Evolutionary conservation across 768 basidiomycete genomes (phyloP).

Genomic region (Candolleomyces efflorescens): DNA sequence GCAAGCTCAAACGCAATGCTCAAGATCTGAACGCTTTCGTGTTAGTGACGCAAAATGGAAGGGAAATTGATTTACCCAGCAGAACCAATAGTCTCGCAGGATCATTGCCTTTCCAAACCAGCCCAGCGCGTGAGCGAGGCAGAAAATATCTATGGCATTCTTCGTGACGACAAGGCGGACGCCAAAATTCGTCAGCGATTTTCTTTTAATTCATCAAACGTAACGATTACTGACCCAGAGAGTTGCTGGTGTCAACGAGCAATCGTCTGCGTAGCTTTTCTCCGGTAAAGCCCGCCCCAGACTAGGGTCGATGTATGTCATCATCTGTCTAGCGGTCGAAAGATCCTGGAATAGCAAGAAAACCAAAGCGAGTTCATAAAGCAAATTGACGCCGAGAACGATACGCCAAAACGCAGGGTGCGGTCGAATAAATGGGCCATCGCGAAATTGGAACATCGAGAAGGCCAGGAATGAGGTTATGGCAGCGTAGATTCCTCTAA

Average conservation of each 20-base stretch:
- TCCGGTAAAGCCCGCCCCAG: conserved; percentile 74
- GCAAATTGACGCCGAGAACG: conserved; percentile 73
- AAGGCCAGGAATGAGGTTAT: conserved; percentile 72
- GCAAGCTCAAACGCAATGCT: conserved; percentile 87
- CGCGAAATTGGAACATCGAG: conserved; percentile 85
- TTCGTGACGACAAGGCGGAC: conserved; percentile 22
- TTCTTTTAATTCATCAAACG: neutral
- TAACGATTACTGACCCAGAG: conserved; percentile 54
- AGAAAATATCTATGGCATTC: conserved; percentile 85
- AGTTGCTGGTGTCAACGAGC: conserved; percentile 53
- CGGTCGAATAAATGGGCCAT: conserved; percentile 84
- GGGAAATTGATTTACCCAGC: conserved; percentile 57
- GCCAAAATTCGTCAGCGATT: neutral
- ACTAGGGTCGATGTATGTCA: conserved; percentile 71
- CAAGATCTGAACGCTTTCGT: conserved; percentile 52
- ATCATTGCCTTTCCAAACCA: conserved; percentile 94
- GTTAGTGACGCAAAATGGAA: conserved; percentile 7
- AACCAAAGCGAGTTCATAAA: conserved; percentile 80
- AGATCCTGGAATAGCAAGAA: conserved; percentile 87
- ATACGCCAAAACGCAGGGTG: conserved; percentile 86
- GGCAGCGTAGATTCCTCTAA: conserved; percentile 74
- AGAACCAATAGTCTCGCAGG: conserved; percentile 90
- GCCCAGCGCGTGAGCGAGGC: conserved; percentile 77
- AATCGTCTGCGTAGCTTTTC: conserved; percentile 84
- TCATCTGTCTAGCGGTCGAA: conserved; percentile 69